These are phyloP conservation scores for Pseudogymnoascus sp. DNA, from an alignment of 2,329 filamentous ascomycete species.

Conservation along the genomic window DNA sequence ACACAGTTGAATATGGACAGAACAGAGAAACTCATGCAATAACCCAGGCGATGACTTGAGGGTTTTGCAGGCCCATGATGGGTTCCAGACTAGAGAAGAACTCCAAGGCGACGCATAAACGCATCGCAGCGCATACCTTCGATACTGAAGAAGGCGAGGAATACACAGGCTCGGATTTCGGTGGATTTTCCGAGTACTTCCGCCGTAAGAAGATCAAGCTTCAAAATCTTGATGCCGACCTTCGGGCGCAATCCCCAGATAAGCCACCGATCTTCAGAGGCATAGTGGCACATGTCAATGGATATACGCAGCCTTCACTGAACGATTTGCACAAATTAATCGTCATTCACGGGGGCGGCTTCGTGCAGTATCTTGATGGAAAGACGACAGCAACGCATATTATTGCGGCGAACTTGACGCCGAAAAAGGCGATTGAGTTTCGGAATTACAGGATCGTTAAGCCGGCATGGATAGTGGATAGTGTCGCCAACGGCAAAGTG, in stretches of 20 bases:
- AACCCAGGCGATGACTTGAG: neutral
- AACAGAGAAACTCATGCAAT: neutral
- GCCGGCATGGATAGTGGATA: slow-evolving; percentile 90
- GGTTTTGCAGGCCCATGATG: slow-evolving; percentile 35
- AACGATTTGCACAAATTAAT: slow-evolving; percentile 83
- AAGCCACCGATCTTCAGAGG: slow-evolving; percentile 85
- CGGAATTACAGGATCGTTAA: slow-evolving; percentile 84
- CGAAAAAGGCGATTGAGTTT: slow-evolving; percentile 89
- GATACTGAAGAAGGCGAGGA: slow-evolving; percentile 80
- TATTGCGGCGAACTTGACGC: slow-evolving; percentile 80
- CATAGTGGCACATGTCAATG: slow-evolving; percentile 84
- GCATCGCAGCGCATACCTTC: slow-evolving; percentile 62
- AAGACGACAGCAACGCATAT: slow-evolving; percentile 97
- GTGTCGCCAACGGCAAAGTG: slow-evolving; percentile 69
- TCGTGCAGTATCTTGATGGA: slow-evolving; percentile 87
- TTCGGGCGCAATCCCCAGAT: slow-evolving; percentile 48
- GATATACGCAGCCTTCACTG: slow-evolving; percentile 89
- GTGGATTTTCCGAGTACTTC: slow-evolving; percentile 87
- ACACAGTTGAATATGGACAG: neutral
- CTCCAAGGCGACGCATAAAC: slow-evolving; percentile 54
- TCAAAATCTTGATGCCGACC: slow-evolving; percentile 82
- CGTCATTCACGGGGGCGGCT: slow-evolving; percentile 87
- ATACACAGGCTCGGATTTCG: slow-evolving; percentile 79
- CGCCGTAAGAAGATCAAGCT: slow-evolving; percentile 94
- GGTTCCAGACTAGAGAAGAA: slow-evolving; percentile 55